These are phyloP conservation scores for Yamadazyma dendronema DNA, from an alignment of 1,139 yeast species.

Conservation along the genomic window DNA sequence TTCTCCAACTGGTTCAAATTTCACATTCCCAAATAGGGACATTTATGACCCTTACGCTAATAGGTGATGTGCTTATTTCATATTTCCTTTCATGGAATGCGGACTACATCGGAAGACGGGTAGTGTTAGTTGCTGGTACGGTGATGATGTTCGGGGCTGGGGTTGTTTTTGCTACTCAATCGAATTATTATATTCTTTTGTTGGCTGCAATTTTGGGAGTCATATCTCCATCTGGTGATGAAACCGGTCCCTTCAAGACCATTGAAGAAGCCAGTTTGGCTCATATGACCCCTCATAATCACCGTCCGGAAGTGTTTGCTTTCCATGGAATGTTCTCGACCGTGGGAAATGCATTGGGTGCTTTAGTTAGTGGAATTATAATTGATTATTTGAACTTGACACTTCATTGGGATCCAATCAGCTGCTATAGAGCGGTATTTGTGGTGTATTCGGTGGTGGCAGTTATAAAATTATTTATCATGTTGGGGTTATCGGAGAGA, in stretches of 20 bases:
- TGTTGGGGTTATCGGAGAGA: constrained; percentile 51
- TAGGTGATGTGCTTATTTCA: constrained; percentile 78
- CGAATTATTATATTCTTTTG: constrained; percentile 55
- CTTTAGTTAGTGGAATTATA: constrained; percentile 60
- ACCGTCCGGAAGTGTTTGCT: constrained; percentile 75
- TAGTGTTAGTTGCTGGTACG: constrained; percentile 64
- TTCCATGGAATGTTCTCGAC: constrained; percentile 67
- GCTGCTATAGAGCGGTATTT: constrained; percentile 61
- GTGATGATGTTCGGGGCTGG: constrained; percentile 74
- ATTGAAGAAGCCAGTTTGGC: constrained; percentile 87
- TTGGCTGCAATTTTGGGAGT: constrained; percentile 60
- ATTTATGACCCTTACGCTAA: constrained; percentile 79
- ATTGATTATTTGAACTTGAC: constrained; percentile 43
- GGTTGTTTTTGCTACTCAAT: constrained; percentile 49
- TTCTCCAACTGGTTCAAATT: constrained; percentile 55
- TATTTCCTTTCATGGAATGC: constrained; percentile 77
- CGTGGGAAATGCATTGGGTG: constrained; percentile 74
- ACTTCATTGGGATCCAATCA: constrained; percentile 29
- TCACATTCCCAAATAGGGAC: constrained; percentile 63
- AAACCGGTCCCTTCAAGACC: constrained; percentile 89
- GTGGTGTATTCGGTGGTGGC: constrained; percentile 58
- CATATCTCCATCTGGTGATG: constrained; percentile 88
- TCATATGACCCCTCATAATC: constrained; percentile 65
- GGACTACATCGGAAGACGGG: constrained; percentile 69
- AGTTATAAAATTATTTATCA: constrained; percentile 48